These are phyloP conservation scores for Salix caprea DNA, from an alignment of 345 rosid species.

Conservation along the genomic window DNA sequence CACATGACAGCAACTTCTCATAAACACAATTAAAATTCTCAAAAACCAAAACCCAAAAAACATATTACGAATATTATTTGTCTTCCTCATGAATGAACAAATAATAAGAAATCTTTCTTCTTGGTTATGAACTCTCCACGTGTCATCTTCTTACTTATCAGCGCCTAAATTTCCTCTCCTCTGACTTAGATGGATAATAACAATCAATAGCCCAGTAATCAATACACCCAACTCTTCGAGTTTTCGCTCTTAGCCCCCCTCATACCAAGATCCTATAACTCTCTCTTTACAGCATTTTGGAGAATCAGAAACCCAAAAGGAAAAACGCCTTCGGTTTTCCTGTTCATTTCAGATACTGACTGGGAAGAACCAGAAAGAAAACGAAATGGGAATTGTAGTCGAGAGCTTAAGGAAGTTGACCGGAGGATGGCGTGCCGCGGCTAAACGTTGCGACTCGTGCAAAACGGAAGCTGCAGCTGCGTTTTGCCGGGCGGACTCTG, in stretches of 20 bases:
- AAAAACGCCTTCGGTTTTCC: neutral
- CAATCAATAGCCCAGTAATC: constrained; percentile 23
- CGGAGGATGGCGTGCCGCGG: constrained; percentile 16
- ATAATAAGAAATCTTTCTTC: constrained; percentile 3
- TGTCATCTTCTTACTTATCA: constrained; percentile 24
- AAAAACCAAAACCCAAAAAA: neutral
- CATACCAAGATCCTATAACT: neutral
- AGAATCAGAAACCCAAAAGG: neutral
- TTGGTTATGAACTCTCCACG: constrained; percentile 41
- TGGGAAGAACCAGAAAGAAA: neutral
- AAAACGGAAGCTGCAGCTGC: constrained; percentile 26
- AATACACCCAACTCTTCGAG: constrained; percentile 18
- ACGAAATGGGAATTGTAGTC: constrained; percentile 20
- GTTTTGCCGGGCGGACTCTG: constrained; percentile 34
- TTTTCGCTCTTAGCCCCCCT: neutral
- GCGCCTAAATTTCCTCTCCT: constrained; percentile 17
- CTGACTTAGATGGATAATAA: constrained; percentile 11
- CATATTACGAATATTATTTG: neutral
- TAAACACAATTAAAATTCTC: constrained; percentile 15
- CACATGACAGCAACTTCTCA: constrained; percentile 27
- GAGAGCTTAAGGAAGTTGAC: constrained; percentile 7
- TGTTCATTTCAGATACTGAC: neutral
- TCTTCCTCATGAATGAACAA: neutral
- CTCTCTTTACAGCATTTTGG: neutral
- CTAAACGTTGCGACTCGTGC: constrained; percentile 41